A percentile compares a stretch with the other conserved stretches of the same genome.
Evolutionary conservation across 1,284 basidiomycete species (phyloP).

Genomic region (Ustilago crameri): DNA sequence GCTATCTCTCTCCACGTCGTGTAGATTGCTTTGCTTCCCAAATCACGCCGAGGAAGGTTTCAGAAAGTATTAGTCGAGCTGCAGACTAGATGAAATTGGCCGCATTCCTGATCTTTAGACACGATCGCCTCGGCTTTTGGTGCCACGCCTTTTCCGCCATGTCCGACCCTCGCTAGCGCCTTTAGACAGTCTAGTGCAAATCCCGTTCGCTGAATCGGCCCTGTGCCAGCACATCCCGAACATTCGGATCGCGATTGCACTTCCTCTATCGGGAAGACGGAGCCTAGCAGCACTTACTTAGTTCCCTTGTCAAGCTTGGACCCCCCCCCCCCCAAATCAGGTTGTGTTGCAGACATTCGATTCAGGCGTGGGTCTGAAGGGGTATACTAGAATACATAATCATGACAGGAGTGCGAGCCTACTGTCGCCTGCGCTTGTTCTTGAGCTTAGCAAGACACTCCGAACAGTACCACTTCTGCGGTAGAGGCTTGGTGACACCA

Average conservation of each 20-base stretch:
- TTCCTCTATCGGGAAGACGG: conserved; percentile 3
- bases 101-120: not conserved
- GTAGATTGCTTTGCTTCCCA: too few species aligned
- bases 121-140: conserved; percentile 4
- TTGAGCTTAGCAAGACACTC: conserved; percentile 52
- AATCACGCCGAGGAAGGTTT: too few species aligned
- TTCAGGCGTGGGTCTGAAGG: too few species aligned
- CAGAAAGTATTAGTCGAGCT: too few species aligned
- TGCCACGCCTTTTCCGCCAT: conserved; percentile 3
- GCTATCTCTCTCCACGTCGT: too few species aligned
- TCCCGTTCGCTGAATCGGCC: not conserved
- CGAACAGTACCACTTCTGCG: conserved; percentile 64
- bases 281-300: not conserved
- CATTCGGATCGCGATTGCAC: conserved; percentile 1
- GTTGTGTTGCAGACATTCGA: too few species aligned
- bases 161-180: not conserved
- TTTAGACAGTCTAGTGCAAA: conserved; percentile 3
- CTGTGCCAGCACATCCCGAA: not conserved
- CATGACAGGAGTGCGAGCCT: not conserved
- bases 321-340: too few species aligned
- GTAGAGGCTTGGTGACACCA: conserved; percentile 64
- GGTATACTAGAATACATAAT: not conserved
- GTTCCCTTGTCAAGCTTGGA: too few species aligned
- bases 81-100: too few species aligned
- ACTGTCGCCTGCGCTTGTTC: conserved; percentile 44